Evolutionary conservation across 2,329 filamentous ascomycete genomes (phyloP).

Genomic region (Paecilomyces sp.): DNA sequence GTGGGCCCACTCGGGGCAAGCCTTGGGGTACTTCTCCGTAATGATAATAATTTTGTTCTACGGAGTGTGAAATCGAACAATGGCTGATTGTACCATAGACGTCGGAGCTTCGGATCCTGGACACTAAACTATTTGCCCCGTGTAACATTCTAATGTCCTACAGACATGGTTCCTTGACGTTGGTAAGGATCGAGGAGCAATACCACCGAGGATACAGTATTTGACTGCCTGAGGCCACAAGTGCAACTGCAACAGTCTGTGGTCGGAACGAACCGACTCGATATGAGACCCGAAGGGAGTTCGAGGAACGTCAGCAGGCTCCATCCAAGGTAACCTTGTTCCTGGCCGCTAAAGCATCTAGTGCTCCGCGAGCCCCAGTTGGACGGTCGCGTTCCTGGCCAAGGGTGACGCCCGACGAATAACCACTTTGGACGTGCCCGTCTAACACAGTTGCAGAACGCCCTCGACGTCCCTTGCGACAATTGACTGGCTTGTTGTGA

Average conservation of each 20-base stretch:
- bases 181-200: no score
- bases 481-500: background rate
- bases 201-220: no score
- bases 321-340: background rate
- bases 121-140: no score
- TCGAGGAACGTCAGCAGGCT: background rate
- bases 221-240: no score
- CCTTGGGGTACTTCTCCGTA: background rate
- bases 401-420: background rate
- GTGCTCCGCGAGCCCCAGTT: background rate
- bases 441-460: background rate
- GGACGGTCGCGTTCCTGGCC: background rate
- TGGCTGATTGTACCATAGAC: background rate
- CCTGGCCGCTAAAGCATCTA: background rate
- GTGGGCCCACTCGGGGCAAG: background rate
- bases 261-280: no score
- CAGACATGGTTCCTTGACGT: no score
- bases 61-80: background rate
- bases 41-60: background rate
- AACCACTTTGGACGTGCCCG: background rate
- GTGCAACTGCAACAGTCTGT: no score
- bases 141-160: no score
- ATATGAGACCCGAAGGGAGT: background rate
- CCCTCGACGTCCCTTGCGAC: background rate
- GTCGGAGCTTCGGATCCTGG: background rate